A percentile compares a stretch with the other conserved stretches of the same genome.
Evolutionary conservation across 1,284 basidiomycete species (phyloP).

Genomic region (Malassezia psittaci): DNA sequence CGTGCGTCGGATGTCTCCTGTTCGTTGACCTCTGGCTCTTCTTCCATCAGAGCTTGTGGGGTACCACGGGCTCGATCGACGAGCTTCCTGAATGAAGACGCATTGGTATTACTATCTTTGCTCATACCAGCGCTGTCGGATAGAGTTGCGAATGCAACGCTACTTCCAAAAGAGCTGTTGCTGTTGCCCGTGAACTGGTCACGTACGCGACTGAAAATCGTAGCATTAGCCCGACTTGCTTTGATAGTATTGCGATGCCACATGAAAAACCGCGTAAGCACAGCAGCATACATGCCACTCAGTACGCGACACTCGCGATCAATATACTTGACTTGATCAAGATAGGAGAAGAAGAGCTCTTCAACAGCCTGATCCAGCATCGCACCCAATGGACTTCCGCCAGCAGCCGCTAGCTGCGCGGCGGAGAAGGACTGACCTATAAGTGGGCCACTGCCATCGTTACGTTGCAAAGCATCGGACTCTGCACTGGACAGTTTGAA

Average conservation of each 20-base stretch:
- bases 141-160: slow-evolving; percentile 12
- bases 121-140: slow-evolving; percentile 9
- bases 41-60: not conserved
- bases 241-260: slow-evolving; percentile 58
- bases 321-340: slow-evolving; percentile 74
- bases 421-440: slow-evolving; percentile 22
- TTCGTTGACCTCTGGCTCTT: not conserved
- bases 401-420: slow-evolving; percentile 24
- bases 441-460: slow-evolving; percentile 1
- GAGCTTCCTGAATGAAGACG: slow-evolving; percentile 35
- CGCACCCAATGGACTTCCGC: slow-evolving; percentile 46
- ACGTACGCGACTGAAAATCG: slow-evolving; percentile 81
- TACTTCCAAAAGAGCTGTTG: slow-evolving; percentile 11
- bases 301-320: slow-evolving; percentile 83
- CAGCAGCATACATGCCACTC: slow-evolving; percentile 66
- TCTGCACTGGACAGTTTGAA: slow-evolving; percentile 4
- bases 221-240: slow-evolving; percentile 25
- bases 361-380: slow-evolving; percentile 94
- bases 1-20: slow-evolving; percentile 11
- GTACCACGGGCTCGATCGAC: slow-evolving; percentile 22
- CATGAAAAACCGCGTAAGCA: slow-evolving; percentile 67
- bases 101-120: not conserved
- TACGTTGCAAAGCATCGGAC: slow-evolving; percentile 2
- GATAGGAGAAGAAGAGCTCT: slow-evolving; percentile 88
- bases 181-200: slow-evolving; percentile 63